These are phyloP conservation scores for Claviceps sp. DNA, from an alignment of 2,329 filamentous ascomycete genomes.

Conservation along the genomic window DNA sequence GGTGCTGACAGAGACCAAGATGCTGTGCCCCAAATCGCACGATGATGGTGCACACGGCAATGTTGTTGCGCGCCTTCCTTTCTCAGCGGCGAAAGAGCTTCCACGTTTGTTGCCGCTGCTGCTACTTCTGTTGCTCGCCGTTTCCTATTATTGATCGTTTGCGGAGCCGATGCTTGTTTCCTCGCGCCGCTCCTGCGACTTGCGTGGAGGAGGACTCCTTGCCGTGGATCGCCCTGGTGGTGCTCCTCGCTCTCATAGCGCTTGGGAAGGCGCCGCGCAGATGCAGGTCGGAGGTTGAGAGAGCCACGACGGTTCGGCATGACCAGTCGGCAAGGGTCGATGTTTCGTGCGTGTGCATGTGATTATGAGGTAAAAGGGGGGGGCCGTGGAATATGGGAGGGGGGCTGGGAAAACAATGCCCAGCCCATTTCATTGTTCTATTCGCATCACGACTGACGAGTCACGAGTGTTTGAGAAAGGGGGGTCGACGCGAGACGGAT, in stretches of 20 bases:
- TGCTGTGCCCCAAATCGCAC: not conserved
- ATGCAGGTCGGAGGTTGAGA: slow-evolving; percentile 2
- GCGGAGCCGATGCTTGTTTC: not conserved
- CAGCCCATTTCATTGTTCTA: no score
- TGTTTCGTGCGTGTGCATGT: not conserved
- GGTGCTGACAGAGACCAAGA: not conserved
- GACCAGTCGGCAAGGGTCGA: not conserved
- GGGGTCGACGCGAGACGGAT: not conserved
- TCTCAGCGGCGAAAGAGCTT: not conserved
- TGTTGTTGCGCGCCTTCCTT: not conserved
- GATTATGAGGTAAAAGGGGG: not conserved
- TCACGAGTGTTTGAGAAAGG: no score
- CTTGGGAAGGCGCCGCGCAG: not conserved
- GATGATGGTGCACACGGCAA: not conserved
- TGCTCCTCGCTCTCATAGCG: not conserved
- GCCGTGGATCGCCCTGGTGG: not conserved
- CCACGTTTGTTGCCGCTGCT: not conserved
- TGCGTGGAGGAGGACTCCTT: not conserved
- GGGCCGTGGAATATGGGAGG: not conserved
- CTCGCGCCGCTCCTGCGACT: not conserved
- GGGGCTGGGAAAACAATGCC: not conserved
- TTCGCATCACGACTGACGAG: no score
- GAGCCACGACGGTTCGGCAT: not conserved
- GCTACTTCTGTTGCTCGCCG: not conserved
- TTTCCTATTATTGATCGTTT: not conserved